Evolutionary conservation across 176 grass and related monocot species (phyloP), one percentile per base, ranked within the genome.

Genomic region (Cymbopogon citratus): DNA sequence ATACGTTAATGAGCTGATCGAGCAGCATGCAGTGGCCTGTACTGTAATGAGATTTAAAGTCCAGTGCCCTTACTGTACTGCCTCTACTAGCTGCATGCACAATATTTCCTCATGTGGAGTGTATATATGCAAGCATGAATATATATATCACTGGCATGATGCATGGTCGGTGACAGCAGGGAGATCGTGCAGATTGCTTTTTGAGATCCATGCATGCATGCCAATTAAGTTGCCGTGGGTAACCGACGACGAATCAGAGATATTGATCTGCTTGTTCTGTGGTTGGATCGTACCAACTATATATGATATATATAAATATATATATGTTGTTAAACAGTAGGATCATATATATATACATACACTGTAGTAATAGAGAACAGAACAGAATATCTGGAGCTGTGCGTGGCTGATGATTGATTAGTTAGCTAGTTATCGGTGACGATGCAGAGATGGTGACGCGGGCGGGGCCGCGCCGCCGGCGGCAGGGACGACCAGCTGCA

Each of bases 171-270:
- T 40, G 66, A 69, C 35, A 69, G 66, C 13, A 16, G 4, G 38
- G 6, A 38, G 31, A 19, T 34, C 8, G 62, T 16, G 34, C 65
- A n/a, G 18, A 39, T 7, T 39, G 10, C 63, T 39, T 11, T 10
- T 67, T 21, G 16, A 36, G 65, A 67, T 38, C 18, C 8, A 69
- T 38, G 4, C 3, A 68, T 68, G 3, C 31, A n/a, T 68, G 66
- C 66, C 66, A 39, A n/a, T n/a, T n/a, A n/a, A 12, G 36, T 12
- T 28, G 75, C 75, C 24, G 21, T n/a, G 34, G 33, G 34, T 70
- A 23, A 34, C 76, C 40, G 61, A 79, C 40, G 61, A 79, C 61
- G 40, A 66, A 79, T 41, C 11, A 23, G 40, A 66, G 76, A 79
- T 34, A 16, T 6, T 38, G 63, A 80, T 80, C 29, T 15, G 3